These are phyloP conservation scores for Phaeophleospora eucalypticola DNA, from an alignment of 2,329 filamentous ascomycete genomes.

Conservation along the genomic window DNA sequence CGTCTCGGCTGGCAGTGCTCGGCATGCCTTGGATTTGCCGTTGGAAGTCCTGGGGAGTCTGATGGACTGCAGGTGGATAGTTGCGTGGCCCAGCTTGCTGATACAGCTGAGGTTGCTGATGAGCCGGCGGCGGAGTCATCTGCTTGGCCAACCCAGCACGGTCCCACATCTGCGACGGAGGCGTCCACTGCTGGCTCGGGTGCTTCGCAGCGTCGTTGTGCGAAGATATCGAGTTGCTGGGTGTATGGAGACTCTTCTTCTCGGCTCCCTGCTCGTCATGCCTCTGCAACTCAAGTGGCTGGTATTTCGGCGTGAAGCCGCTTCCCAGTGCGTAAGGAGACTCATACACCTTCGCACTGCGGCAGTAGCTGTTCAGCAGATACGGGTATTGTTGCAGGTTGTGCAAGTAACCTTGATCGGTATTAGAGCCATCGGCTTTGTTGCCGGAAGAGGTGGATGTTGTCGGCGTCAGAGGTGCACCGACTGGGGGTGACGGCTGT, in stretches of 20 bases:
- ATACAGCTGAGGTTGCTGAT: slow-evolving; percentile 15
- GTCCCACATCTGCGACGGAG: slow-evolving; percentile 32
- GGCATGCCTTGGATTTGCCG: slow-evolving; percentile 27
- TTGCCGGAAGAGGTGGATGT: slow-evolving; percentile 27
- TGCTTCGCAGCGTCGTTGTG: slow-evolving; percentile 11
- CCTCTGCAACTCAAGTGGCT: slow-evolving; percentile 27
- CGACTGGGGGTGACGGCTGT: slow-evolving; percentile 29
- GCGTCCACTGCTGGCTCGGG: slow-evolving; percentile 33
- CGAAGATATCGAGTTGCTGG: slow-evolving; percentile 24
- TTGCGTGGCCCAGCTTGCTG: slow-evolving; percentile 11
- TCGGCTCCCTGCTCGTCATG: slow-evolving; percentile 11
- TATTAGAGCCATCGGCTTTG: slow-evolving; percentile 26
- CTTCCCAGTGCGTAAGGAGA: slow-evolving; percentile 44
- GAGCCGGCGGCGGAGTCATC: slow-evolving; percentile 5
- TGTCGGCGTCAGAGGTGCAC: slow-evolving; percentile 29
- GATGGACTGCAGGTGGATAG: slow-evolving; percentile 27
- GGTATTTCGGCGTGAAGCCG: slow-evolving; percentile 40
- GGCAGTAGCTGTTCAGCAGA: slow-evolving; percentile 42
- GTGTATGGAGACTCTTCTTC: slow-evolving; percentile 20
- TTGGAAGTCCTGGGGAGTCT: slow-evolving; percentile 44
- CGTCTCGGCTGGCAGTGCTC: slow-evolving; percentile 32
- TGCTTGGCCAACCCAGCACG: slow-evolving; percentile 17
- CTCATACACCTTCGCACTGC: slow-evolving; percentile 44
- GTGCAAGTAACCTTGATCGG: slow-evolving; percentile 37
- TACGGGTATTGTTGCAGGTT: slow-evolving; percentile 45